These are phyloP conservation scores for Leptoxyphium fumago DNA, from an alignment of 2,329 filamentous ascomycete species.

Conservation along the genomic window DNA sequence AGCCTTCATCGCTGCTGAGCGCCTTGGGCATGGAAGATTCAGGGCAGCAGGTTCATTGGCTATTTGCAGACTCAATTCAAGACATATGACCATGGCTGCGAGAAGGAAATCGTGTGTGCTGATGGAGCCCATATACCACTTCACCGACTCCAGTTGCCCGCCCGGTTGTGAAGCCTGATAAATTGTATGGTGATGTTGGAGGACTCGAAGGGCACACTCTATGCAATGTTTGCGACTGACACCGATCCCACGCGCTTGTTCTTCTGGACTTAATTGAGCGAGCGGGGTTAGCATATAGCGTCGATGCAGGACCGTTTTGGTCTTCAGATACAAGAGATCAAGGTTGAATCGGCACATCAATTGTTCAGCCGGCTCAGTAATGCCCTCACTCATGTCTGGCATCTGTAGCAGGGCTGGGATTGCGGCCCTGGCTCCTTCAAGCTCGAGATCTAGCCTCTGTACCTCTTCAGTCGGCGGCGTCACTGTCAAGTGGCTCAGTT, in stretches of 20 bases:
- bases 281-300: conserved; percentile 30
- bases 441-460: conserved; percentile 22
- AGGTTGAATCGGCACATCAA: conserved; percentile 39
- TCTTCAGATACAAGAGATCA: conserved; percentile 37
- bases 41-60: conserved; percentile 2
- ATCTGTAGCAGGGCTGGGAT: conserved; percentile 25
- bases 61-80: conserved; percentile 25
- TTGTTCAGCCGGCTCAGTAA: conserved; percentile 35
- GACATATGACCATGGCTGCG: conserved; percentile 34
- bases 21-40: conserved; percentile 11
- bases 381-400: conserved; percentile 24
- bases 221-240: conserved; percentile 28
- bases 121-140: conserved; percentile 33
- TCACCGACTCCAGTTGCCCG: conserved; percentile 28
- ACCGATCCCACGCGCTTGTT: conserved; percentile 18
- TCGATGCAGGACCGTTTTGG: conserved; percentile 39
- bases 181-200: conserved; percentile 36
- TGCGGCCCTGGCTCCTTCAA: conserved; percentile 20
- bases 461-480: conserved; percentile 23
- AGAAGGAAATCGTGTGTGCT: conserved; percentile 34
- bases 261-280: conserved; percentile 13
- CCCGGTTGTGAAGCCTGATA: conserved; percentile 32
- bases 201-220: conserved; percentile 32
- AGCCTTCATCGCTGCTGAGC: conserved; percentile 16
- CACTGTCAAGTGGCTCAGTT: conserved; percentile 23